These are phyloP conservation scores for Fusarium armeniacum DNA, from an alignment of 2,329 filamentous ascomycete genomes.

Conservation along the genomic window DNA sequence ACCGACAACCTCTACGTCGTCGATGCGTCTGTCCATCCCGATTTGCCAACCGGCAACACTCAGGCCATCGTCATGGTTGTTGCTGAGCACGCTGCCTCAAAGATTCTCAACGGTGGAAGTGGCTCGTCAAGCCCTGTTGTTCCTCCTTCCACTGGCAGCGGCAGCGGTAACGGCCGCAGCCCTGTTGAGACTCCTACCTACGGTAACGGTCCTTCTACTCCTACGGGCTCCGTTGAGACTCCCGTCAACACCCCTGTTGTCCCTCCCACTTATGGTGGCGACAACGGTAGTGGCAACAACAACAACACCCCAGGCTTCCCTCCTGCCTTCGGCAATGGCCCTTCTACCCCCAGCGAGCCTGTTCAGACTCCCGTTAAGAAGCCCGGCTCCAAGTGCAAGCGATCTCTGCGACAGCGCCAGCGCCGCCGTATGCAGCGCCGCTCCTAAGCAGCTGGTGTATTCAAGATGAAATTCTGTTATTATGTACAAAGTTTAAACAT, in stretches of 20 bases:
- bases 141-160: constrained; percentile 10
- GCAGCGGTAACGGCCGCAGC: neutral
- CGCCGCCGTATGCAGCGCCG: constrained; percentile 2
- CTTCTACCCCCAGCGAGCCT: neutral
- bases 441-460: neutral
- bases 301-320: neutral
- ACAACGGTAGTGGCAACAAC: neutral
- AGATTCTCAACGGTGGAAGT: constrained; percentile 36
- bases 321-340: neutral
- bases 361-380: constrained; percentile 9
- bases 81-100: constrained; percentile 69
- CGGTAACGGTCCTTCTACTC: neutral
- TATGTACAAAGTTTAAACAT: constrained; percentile 28
- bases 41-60: constrained; percentile 77
- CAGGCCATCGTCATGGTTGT: constrained; percentile 74
- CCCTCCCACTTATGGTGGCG: constrained; percentile 8
- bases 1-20: constrained; percentile 78
- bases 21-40: constrained; percentile 77
- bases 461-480: constrained; percentile 4
- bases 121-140: constrained; percentile 8
- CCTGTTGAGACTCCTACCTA: neutral
- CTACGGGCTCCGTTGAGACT: neutral
- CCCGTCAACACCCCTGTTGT: constrained; percentile 10
- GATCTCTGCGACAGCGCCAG: constrained; percentile 21
- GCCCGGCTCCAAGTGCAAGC: constrained; percentile 15